A percentile compares a stretch with the other conserved stretches of the same genome.
These are phyloP conservation scores for Alternaria triticina DNA, from an alignment of 2,329 filamentous ascomycete genomes.

Conservation along the genomic window DNA sequence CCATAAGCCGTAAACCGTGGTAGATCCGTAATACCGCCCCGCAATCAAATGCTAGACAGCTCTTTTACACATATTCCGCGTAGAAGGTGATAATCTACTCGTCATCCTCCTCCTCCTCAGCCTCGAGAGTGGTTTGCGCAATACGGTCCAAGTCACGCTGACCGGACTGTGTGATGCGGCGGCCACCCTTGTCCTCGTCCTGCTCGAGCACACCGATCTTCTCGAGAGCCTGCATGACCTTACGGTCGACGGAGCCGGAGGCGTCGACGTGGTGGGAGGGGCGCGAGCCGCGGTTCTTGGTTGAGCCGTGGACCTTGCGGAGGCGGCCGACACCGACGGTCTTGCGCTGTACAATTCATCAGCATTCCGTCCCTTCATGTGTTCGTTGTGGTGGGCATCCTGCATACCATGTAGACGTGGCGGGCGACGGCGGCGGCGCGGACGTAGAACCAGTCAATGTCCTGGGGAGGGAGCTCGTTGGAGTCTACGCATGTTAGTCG, in stretches of 20 bases:
- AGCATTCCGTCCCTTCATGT: background rate
- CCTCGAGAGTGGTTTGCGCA: constrained; percentile 59
- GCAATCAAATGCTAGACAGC: constrained; percentile 35
- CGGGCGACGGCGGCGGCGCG: constrained; percentile 94
- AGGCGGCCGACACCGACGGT: constrained; percentile 98
- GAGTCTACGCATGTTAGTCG: constrained; percentile 58
- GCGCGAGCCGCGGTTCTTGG: constrained; percentile 94
- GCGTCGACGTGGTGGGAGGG: constrained; percentile 96
- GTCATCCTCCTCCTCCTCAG: constrained; percentile 56
- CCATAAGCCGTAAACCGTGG: constrained; percentile 45
- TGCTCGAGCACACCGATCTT: constrained; percentile 98
- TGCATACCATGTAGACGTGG: constrained; percentile 82
- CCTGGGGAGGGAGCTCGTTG: constrained; percentile 98
- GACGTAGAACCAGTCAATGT: constrained; percentile 92
- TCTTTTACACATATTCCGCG: constrained; percentile 9
- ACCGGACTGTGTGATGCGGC: constrained; percentile 96
- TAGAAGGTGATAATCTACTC: constrained; percentile 35
- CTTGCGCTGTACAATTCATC: constrained; percentile 68
- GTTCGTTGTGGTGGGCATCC: background rate
- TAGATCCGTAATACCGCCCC: constrained; percentile 34
- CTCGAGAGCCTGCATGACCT: constrained; percentile 96
- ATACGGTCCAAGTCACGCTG: constrained; percentile 97
- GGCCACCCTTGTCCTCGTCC: constrained; percentile 98
- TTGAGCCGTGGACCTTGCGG: constrained; percentile 87
- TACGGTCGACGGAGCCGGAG: constrained; percentile 94